Conservation (phyloP, 305 asterid genomes). For the Galium porrigens region DNA sequence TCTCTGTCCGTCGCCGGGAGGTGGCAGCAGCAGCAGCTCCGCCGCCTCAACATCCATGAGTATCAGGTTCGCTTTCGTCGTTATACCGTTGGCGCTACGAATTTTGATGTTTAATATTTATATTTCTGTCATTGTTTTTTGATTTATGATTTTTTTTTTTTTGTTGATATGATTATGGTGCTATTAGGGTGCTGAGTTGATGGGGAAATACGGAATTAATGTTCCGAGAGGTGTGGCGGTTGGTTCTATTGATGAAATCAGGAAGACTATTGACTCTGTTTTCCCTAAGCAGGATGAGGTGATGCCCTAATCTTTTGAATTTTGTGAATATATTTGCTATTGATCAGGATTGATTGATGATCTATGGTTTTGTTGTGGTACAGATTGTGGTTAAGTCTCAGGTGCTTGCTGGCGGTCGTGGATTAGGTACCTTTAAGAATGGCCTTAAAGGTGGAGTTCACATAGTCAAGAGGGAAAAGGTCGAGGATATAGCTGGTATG, state of each 20-base stretch:
- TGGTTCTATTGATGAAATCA: constrained; percentile 53
- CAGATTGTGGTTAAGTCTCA: constrained; percentile 91
- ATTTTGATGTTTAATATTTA: not conserved
- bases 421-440: constrained; percentile 80
- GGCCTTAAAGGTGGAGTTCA: constrained; percentile 93
- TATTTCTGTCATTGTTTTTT: not conserved
- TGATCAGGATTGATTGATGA: constrained; percentile 1
- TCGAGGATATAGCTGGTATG: constrained; percentile 71
- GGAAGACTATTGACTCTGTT: constrained; percentile 45
- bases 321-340: not conserved
- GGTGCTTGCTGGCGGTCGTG: constrained; percentile 94
- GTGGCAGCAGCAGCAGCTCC: constrained; percentile 99
- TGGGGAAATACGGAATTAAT: constrained; percentile 82
- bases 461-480: constrained; percentile 72
- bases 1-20: constrained; percentile 78
- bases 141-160: no score
- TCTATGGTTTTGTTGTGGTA: constrained; percentile 12
- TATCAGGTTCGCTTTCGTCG: constrained; percentile 46
- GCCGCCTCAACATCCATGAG: constrained; percentile 92
- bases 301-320: not conserved
- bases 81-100: not conserved
- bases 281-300: constrained; percentile 74
- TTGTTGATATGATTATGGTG: no score
- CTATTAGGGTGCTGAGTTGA: constrained; percentile 92
- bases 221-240: constrained; percentile 88